Evolutionary conservation across 768 basidiomycete genomes (phyloP).

Genomic region (Hericium coralloides): DNA sequence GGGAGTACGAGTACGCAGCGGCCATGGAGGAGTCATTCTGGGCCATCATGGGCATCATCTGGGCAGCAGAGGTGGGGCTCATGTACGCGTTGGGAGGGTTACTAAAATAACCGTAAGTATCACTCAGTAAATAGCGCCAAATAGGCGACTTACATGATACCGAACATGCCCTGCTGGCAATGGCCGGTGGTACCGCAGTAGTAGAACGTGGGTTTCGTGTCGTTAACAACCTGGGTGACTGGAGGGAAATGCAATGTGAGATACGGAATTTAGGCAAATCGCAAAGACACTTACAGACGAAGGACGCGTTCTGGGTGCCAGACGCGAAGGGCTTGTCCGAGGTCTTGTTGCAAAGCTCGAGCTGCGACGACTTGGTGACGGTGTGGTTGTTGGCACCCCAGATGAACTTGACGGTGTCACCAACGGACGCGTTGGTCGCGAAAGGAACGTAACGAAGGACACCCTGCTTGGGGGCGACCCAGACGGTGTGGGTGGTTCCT

Average conservation of each 20-base stretch:
- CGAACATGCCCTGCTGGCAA: slow-evolving; percentile 82
- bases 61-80: slow-evolving; percentile 37
- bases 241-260: not conserved
- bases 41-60: slow-evolving; percentile 39
- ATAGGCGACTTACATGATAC: slow-evolving; percentile 36
- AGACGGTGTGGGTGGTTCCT: slow-evolving; percentile 56
- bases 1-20: slow-evolving; percentile 45
- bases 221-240: slow-evolving; percentile 64
- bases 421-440: slow-evolving; percentile 64
- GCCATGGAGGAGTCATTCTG: slow-evolving; percentile 40
- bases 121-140: not conserved
- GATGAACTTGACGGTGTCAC: slow-evolving; percentile 68
- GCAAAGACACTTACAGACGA: slow-evolving; percentile 36
- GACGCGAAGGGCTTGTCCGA: slow-evolving; percentile 49
- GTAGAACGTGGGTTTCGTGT: slow-evolving; percentile 66
- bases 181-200: slow-evolving; percentile 65
- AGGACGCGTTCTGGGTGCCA: slow-evolving; percentile 53
- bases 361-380: slow-evolving; percentile 67
- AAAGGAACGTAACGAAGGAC: slow-evolving; percentile 71
- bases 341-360: slow-evolving; percentile 69
- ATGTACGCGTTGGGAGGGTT: slow-evolving; percentile 47
- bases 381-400: slow-evolving; percentile 79
- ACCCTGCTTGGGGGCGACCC: slow-evolving; percentile 71
- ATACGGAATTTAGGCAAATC: slow-evolving; percentile 12
- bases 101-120: not conserved